Conservation (phyloP, 495 filamentous ascomycete genomes). For the Penicillium diatomitis region DNA sequence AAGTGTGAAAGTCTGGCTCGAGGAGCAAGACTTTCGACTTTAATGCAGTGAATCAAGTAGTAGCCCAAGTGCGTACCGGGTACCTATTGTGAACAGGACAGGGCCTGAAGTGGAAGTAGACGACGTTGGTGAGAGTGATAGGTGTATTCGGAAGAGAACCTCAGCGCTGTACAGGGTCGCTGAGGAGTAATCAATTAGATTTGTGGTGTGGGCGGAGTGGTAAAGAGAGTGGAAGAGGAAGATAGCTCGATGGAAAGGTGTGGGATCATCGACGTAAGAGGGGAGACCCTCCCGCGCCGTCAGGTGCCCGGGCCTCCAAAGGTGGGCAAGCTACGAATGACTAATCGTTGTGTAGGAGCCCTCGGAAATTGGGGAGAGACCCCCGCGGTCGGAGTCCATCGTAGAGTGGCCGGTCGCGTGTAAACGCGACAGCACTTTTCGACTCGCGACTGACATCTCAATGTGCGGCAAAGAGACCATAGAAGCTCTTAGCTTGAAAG, state of each 20-base stretch:
- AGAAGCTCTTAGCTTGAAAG: neutral
- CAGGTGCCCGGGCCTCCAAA: neutral
- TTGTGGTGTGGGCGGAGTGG: constrained; percentile 5
- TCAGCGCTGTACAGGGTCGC: neutral
- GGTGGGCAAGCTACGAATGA: constrained; percentile 8
- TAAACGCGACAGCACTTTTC: too few species aligned
- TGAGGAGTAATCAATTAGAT: neutral
- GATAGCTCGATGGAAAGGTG: constrained; percentile 8
- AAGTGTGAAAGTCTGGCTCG: constrained; percentile 40
- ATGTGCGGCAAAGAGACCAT: too few species aligned
- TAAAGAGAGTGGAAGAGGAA: constrained; percentile 7
- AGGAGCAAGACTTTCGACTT: constrained; percentile 42
- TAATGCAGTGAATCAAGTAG: constrained; percentile 19
- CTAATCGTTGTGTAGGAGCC: constrained; percentile 5
- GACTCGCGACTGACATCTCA: too few species aligned
- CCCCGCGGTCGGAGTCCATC: constrained; percentile 3
- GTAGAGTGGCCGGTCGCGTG: neutral
- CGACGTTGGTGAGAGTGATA: constrained; percentile 5
- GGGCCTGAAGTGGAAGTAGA: constrained; percentile 7
- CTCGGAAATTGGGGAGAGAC: too few species aligned
- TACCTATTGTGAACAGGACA: constrained; percentile 17
- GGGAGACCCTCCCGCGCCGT: constrained; percentile 1
- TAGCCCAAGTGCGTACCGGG: constrained; percentile 27
- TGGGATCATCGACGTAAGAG: constrained; percentile 33
- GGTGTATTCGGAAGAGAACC: constrained; percentile 3